phyloP scores from a whole-genome alignment of 192 early-diverging fungal species.

The Phycomyces nitens region DNA sequence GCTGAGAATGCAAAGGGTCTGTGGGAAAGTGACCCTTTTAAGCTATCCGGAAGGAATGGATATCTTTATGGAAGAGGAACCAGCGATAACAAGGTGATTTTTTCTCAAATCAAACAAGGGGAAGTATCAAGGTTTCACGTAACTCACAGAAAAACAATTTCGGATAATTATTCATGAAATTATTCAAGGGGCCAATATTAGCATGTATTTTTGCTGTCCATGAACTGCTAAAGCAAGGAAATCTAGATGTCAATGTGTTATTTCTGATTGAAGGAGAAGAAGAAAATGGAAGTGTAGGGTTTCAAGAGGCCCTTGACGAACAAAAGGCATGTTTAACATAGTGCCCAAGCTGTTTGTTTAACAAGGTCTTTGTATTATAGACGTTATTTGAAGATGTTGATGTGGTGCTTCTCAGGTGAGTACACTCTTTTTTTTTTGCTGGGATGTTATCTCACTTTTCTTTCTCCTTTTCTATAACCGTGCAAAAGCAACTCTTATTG shows the following conservation, averaged over 20 bases:
- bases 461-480: neutral
- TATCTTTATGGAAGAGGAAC: slow-evolving; percentile 74
- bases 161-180: neutral
- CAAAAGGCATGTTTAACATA: slow-evolving; percentile 25
- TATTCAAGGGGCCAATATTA: slow-evolving; percentile 57
- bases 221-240: slow-evolving; percentile 54
- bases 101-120: neutral
- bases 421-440: neutral
- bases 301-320: slow-evolving; percentile 55
- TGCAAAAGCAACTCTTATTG: slow-evolving; percentile 67
- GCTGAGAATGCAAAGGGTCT: slow-evolving; percentile 49
- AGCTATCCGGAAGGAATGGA: slow-evolving; percentile 58
- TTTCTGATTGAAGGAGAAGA: slow-evolving; percentile 79
- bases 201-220: slow-evolving; percentile 66
- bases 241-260: slow-evolving; percentile 56
- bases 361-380: neutral
- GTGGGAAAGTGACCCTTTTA: slow-evolving; percentile 65
- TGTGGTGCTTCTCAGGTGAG: slow-evolving; percentile 48
- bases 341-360: neutral
- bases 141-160: no score
- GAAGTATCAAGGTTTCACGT: no score
- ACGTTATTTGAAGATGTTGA: slow-evolving; percentile 45
- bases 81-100: slow-evolving; percentile 61
- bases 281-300: slow-evolving; percentile 65
- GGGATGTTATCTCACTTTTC: neutral